Percentiles rank a stretch among this genome's conserved stretches.
Conservation (phyloP, 768 basidiomycete genomes). For the Lentinula sp. region DNA sequence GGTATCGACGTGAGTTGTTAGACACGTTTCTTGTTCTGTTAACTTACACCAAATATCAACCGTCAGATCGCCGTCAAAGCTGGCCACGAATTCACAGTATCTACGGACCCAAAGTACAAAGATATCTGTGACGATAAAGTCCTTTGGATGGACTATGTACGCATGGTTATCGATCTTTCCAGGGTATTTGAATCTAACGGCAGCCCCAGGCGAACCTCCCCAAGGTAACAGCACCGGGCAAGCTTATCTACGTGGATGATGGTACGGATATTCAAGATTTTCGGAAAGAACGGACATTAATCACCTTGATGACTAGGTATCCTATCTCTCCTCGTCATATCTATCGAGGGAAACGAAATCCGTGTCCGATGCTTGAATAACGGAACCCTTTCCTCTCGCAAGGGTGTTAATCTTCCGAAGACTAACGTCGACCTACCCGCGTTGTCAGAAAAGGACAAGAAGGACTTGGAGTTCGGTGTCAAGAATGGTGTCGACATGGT, state of each 20-base stretch:
- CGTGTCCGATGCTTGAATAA: conserved; percentile 86
- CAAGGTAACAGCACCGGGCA: conserved; percentile 96
- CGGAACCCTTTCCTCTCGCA: conserved; percentile 89
- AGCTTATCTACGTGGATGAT: conserved; percentile 96
- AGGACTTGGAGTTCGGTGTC: conserved; percentile 90
- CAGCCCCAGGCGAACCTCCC: conserved; percentile 70
- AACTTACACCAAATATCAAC: conserved; percentile 6
- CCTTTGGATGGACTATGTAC: conserved; percentile 91
- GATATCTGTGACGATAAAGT: conserved; percentile 77
- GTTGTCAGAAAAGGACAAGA: conserved; percentile 97
- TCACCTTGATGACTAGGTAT: conserved; percentile 45
- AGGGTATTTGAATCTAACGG: background rate
- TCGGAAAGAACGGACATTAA: background rate
- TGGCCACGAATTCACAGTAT: conserved; percentile 91
- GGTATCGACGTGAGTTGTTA: conserved; percentile 68
- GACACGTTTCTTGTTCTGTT: background rate
- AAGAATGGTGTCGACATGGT: conserved; percentile 99
- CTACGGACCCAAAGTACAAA: conserved; percentile 77
- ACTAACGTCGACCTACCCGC: conserved; percentile 97
- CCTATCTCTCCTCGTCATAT: conserved; percentile 86
- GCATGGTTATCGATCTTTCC: conserved; percentile 22
- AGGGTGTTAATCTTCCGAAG: conserved; percentile 99
- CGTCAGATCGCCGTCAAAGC: conserved; percentile 73
- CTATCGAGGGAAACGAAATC: conserved; percentile 77
- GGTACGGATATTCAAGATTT: conserved; percentile 36